phyloP scores from a whole-genome alignment of 306 rosid species.

The Pyrus betulifolia region DNA sequence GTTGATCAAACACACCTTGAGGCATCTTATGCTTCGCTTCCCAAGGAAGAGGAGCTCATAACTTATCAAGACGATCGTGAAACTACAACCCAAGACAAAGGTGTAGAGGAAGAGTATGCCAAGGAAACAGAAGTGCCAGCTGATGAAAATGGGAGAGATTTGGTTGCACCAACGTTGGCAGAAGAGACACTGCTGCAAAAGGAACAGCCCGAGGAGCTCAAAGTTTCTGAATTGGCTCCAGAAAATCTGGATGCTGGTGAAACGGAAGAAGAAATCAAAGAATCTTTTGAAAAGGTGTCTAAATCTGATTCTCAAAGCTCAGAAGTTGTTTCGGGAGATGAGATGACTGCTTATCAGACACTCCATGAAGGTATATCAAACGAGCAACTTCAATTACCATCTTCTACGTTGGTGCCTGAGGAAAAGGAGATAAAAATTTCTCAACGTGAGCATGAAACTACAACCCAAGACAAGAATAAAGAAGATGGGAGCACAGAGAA shows the following conservation, averaged over 20 bases:
- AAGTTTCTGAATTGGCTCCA: constrained; percentile 8
- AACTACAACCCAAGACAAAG: constrained; percentile 1
- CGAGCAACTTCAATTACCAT: neutral
- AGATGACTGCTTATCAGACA: constrained; percentile 9
- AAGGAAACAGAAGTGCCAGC: constrained; percentile 3
- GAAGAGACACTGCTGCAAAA: constrained; percentile 7
- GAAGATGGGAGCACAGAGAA: neutral
- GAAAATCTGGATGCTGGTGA: constrained; percentile 13
- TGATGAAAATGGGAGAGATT: neutral
- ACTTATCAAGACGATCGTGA: neutral
- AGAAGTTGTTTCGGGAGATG: constrained; percentile 10
- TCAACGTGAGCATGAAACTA: neutral
- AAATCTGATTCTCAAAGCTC: neutral
- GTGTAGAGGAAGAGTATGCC: constrained; percentile 1
- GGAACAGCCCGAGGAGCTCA: neutral
- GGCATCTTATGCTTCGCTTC: constrained; percentile 5
- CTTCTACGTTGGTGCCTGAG: constrained; percentile 4
- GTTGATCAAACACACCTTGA: neutral
- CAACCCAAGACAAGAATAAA: neutral
- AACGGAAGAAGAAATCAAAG: constrained; percentile 14
- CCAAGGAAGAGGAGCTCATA: constrained; percentile 2
- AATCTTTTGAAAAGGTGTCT: neutral
- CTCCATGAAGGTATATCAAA: neutral
- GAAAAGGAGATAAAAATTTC: neutral
- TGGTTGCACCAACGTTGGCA: neutral